Conservation (phyloP, 2,329 filamentous ascomycete genomes). For the Nigrospora osmanthi region DNA sequence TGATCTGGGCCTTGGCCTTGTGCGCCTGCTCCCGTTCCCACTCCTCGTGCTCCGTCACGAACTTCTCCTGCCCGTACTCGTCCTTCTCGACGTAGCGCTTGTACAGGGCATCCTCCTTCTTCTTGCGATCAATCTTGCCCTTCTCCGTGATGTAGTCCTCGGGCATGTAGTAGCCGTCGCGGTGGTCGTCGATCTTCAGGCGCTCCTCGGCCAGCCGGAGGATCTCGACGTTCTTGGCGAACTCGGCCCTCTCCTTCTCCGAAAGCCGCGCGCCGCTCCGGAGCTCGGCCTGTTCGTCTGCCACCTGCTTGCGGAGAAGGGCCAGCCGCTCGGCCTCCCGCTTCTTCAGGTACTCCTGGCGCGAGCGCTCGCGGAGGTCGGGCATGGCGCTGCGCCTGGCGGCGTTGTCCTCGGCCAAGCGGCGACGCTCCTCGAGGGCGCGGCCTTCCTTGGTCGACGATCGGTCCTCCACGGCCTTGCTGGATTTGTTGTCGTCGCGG, state of each 20-base stretch:
- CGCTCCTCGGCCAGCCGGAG: constrained; percentile 77
- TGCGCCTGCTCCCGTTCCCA: constrained; percentile 88
- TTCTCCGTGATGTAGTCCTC: constrained; percentile 94
- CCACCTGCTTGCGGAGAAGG: constrained; percentile 81
- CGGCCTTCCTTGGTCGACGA: constrained; percentile 31
- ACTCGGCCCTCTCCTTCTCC: constrained; percentile 75
- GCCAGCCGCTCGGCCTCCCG: constrained; percentile 79
- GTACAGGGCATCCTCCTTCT: constrained; percentile 85
- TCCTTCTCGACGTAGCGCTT: constrained; percentile 84
- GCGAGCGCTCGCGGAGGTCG: constrained; percentile 73
- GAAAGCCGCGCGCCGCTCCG: constrained; percentile 68
- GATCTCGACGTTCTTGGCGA: constrained; percentile 79
- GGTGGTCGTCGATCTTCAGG: constrained; percentile 80
- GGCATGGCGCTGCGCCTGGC: constrained; percentile 66
- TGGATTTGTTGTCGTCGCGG: constrained; percentile 63
- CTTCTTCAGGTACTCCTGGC: constrained; percentile 92
- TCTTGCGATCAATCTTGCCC: constrained; percentile 77
- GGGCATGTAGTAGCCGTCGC: constrained; percentile 86
- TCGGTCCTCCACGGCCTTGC: constrained; percentile 51
- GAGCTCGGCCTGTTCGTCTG: constrained; percentile 77
- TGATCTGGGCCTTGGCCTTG: constrained; percentile 82
- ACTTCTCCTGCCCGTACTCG: constrained; percentile 80
- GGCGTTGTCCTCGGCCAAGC: constrained; percentile 58
- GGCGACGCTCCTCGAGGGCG: constrained; percentile 51
- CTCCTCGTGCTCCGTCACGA: constrained; percentile 88